Evolutionary conservation across 2,329 filamentous ascomycete genomes (phyloP), one percentile per base, ranked within the genome.

Genomic region (Fulvia fulva): DNA sequence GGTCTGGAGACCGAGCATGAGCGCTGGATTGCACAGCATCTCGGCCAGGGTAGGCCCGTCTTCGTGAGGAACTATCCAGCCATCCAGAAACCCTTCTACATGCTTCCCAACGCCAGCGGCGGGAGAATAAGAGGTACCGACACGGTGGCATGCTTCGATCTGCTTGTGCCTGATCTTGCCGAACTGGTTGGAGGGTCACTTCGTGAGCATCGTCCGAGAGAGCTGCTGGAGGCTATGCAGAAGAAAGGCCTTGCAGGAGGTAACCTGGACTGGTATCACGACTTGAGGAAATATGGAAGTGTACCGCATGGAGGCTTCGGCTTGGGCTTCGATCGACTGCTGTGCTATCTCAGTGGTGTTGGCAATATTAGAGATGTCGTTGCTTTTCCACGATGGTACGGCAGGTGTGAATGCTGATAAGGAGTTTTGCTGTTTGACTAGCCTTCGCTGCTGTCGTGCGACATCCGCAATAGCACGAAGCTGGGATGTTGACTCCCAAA

Each of bases 1-100:
- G 89, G 89, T 21, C 81, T 99, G 28, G 90, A 94, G 68, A 88
- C 92, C 1, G 93, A 97, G 73, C 94, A 99, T 76, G 94, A 99
- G 76, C 90, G 86, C 71, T 96, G 87, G 72, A 81, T 99, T 55
- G 91, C 94, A 50, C 80, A 84, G 54, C 78, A 78, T 25, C 70
- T 93, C 46, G 86, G 86, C 64, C 77, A 82, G 50, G 80, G 81
- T 19, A 75, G 77, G 1, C 94, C 94, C 7, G 81, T 97, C 46
- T 97, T 97, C 71, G 86, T 99, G 63, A 97, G 92, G 14, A 82
- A 97, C 73, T 99, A 97, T 71, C 94, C 94, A n/a, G 84, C 84
- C 64, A 79, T 81, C 50, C 86, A 94, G 72, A 99, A 99, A 76
- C 90, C 93, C 11, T 99, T 97, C 76, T 99, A 92, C 74, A 92